phyloP scores from a whole-genome alignment of 73 alveolate species.

The Paramecium tetraurelia region DNA sequence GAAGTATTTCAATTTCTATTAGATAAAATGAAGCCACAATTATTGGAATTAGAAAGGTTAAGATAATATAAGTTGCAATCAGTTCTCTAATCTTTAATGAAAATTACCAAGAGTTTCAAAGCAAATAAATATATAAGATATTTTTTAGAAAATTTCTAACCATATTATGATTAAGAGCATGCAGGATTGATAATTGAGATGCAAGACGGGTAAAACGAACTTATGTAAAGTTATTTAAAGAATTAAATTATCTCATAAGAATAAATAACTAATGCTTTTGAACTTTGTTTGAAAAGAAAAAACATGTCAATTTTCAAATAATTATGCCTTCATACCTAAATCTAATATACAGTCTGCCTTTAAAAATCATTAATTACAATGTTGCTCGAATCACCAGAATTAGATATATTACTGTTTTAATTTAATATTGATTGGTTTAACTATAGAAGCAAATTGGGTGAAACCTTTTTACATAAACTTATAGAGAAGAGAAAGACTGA shows the following conservation, averaged over 20 bases:
- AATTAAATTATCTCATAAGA: neutral
- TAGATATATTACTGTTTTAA: neutral
- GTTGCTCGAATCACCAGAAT: neutral
- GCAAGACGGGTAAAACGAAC: neutral
- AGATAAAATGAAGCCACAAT: neutral
- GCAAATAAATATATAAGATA: neutral
- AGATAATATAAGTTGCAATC: neutral
- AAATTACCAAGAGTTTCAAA: neutral
- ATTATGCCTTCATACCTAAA: neutral
- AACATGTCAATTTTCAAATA: neutral
- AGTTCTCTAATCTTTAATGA: neutral
- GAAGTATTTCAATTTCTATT: neutral
- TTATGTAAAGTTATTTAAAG: neutral
- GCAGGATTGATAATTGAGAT: neutral
- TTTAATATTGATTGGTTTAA: constrained; percentile 29
- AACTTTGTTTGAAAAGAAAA: constrained; percentile 32
- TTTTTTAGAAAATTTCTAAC: neutral
- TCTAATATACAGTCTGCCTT: neutral
- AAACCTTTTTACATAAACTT: constrained; percentile 9
- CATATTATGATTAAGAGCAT: neutral
- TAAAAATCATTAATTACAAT: neutral
- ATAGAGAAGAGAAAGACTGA: constrained; percentile 45
- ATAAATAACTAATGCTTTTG: neutral
- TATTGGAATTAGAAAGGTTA: neutral
- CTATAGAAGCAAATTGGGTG: constrained; percentile 17